Percentiles rank a stretch among this genome's conserved stretches.
These are phyloP conservation scores for Sporothrix luriei DNA, from an alignment of 2,329 filamentous ascomycete species.

Conservation along the genomic window DNA sequence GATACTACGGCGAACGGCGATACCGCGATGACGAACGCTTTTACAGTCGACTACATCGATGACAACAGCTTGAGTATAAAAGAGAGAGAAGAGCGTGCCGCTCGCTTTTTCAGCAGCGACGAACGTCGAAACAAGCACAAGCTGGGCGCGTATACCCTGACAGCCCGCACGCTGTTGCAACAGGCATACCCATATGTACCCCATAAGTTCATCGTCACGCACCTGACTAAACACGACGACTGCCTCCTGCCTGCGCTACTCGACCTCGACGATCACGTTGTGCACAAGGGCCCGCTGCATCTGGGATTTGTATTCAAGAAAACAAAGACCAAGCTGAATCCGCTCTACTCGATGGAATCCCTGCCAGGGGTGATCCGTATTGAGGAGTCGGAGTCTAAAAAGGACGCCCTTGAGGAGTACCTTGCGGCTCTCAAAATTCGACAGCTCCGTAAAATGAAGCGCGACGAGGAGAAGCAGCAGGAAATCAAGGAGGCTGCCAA, in stretches of 20 bases:
- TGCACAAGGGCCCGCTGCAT: slow-evolving; percentile 35
- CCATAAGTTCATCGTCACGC: slow-evolving; percentile 37
- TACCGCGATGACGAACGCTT: slow-evolving; percentile 30
- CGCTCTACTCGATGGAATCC: slow-evolving; percentile 35
- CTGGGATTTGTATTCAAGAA: slow-evolving; percentile 42
- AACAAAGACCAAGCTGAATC: slow-evolving; percentile 33
- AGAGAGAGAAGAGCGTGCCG: slow-evolving; percentile 24
- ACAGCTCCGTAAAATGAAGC: slow-evolving; percentile 37
- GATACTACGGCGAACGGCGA: not conserved
- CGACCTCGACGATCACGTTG: slow-evolving; percentile 40
- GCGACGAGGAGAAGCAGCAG: slow-evolving; percentile 38
- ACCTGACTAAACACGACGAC: slow-evolving; percentile 38
- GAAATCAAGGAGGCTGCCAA: slow-evolving; percentile 48
- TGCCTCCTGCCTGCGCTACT: slow-evolving; percentile 45
- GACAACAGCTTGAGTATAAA: slow-evolving; percentile 35
- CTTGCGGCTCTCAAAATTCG: slow-evolving; percentile 44
- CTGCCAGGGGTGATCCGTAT: slow-evolving; percentile 36
- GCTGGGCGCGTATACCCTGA: slow-evolving; percentile 34
- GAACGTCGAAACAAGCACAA: slow-evolving; percentile 33
- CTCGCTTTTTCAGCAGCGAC: slow-evolving; percentile 37
- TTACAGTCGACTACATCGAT: slow-evolving; percentile 32
- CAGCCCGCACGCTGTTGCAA: slow-evolving; percentile 40
- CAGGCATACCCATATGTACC: slow-evolving; percentile 45
- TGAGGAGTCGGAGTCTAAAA: slow-evolving; percentile 33
- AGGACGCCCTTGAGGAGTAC: slow-evolving; percentile 47